Evolutionary conservation across 2,329 filamentous ascomycete species (phyloP), one percentile per base, ranked within the genome.

Genomic region (Colletotrichum acutatum): DNA sequence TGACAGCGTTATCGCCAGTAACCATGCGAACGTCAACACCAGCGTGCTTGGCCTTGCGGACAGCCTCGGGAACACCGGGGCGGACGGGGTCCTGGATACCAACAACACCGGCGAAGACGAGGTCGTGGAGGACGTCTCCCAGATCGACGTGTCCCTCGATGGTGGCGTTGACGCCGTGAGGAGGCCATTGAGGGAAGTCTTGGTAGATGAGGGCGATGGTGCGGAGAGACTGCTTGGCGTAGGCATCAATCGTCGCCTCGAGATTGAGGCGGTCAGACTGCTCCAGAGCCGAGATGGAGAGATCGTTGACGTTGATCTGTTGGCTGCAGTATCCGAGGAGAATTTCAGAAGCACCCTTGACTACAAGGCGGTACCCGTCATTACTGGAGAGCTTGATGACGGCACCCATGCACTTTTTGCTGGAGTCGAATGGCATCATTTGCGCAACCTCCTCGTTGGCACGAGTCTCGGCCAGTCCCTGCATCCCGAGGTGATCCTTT

Each of bases 141-240:
- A 92, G 88, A 26, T 86, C 87, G 8, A 79, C 79, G 9, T 93
- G 90, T 73, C 93, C 92, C 16, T 90, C 87, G n/a, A 89, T 87
- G 67, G 93, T 92, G 19, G 88, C 83, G 4, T 52, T 52, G n/a
- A 87, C 90, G 62, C 88, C 85, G 74, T 92, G 89, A 22, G 87
- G 92, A 30, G 94, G 93, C 88, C 91, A 93, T 71, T 84, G 86
- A 32, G 91, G 87, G 72, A 93, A 95, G 75, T 97, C 94, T 58
- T 90, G 88, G 81, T 94, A 95, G 5, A 93, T 87, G 75, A 95
- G 86, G 22, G 90, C 93, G 66, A 96, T 95, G 0, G 93, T 95
- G 60, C 94, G 90, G 14, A 96, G 87, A n/a, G 93, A 94, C 49
- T 88, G 84, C 26, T 85, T 85, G 16, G 90, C 90, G 76, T 91